Conservation (phyloP, 495 filamentous ascomycete genomes). For the Rusavskia elegans region DNA sequence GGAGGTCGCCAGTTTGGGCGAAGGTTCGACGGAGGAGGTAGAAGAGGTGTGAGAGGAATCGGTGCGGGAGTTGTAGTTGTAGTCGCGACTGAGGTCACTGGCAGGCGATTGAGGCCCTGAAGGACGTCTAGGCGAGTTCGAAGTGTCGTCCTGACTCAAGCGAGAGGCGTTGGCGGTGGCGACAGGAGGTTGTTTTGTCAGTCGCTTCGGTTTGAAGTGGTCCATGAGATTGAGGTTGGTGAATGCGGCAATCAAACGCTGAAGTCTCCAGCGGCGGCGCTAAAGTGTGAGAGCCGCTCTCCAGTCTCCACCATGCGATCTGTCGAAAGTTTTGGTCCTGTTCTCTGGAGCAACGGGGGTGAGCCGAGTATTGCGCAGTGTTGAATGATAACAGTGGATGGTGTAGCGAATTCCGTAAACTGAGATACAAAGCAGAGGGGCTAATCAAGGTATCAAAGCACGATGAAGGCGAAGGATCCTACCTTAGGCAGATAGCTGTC, state of each 20-base stretch:
- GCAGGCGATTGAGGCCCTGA: slow-evolving; percentile 43
- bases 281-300: neutral
- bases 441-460: neutral
- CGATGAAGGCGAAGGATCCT: neutral
- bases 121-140: slow-evolving; percentile 42
- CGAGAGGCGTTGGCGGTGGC: neutral
- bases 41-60: slow-evolving; percentile 36
- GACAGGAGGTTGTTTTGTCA: slow-evolving; percentile 13
- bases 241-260: neutral
- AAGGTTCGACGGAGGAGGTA: slow-evolving; percentile 33
- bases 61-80: slow-evolving; percentile 28
- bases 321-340: too few relatives aligned
- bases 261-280: neutral
- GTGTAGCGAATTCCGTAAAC: neutral
- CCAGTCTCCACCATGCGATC: too few relatives aligned
- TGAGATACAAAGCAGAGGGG: neutral
- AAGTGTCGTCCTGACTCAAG: slow-evolving; percentile 29
- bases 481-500: neutral
- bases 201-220: slow-evolving; percentile 7
- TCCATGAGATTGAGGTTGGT: neutral
- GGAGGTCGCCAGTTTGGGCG: slow-evolving; percentile 27
- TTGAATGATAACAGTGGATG: neutral
- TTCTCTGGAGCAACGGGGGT: too few relatives aligned
- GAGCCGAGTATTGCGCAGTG: too few relatives aligned
- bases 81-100: slow-evolving; percentile 29